phyloP scores from a whole-genome alignment of 1,139 yeast genomes.

The Candida buenavistaensis region DNA sequence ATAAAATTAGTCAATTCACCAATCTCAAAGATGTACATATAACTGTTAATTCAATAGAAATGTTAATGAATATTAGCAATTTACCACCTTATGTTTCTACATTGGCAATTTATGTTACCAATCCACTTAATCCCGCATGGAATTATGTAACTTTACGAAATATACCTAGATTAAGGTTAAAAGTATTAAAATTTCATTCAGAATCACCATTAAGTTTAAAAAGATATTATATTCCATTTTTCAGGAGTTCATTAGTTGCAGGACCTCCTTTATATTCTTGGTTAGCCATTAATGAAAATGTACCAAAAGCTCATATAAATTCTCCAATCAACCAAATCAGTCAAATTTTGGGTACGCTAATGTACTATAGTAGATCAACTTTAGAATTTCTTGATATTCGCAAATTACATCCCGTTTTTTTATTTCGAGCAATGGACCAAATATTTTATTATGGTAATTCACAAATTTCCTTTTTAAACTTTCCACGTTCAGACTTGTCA shows the following conservation, averaged over 20 bases:
- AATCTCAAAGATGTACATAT: not conserved
- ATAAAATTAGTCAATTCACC: slow-evolving; percentile 1
- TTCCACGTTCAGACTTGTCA: not conserved
- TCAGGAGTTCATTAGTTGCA: slow-evolving; percentile 1
- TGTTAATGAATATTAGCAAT: not conserved
- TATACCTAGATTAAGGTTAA: slow-evolving; percentile 3
- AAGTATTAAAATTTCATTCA: slow-evolving; percentile 5
- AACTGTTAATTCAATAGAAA: slow-evolving; percentile 5
- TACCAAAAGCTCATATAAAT: slow-evolving; percentile 5
- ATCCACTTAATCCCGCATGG: slow-evolving; percentile 5
- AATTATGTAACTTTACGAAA: not conserved
- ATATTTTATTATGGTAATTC: not conserved
- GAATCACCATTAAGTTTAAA: slow-evolving; percentile 7
- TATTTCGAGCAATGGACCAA: slow-evolving; percentile 6
- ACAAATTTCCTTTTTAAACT: slow-evolving; percentile 1
- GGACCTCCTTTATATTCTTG: slow-evolving; percentile 7
- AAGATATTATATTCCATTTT: slow-evolving; percentile 3
- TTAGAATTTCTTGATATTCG: slow-evolving; percentile 4
- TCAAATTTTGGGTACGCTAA: slow-evolving; percentile 3
- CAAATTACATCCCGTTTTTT: slow-evolving; percentile 8
- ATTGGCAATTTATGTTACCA: slow-evolving; percentile 3
- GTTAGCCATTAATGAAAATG: slow-evolving; percentile 7
- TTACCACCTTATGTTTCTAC: slow-evolving; percentile 3
- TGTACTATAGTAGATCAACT: slow-evolving; percentile 1
- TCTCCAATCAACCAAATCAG: slow-evolving; percentile 8